These are phyloP conservation scores for Suillus plorans DNA, from an alignment of 768 basidiomycete species.

Conservation along the genomic window DNA sequence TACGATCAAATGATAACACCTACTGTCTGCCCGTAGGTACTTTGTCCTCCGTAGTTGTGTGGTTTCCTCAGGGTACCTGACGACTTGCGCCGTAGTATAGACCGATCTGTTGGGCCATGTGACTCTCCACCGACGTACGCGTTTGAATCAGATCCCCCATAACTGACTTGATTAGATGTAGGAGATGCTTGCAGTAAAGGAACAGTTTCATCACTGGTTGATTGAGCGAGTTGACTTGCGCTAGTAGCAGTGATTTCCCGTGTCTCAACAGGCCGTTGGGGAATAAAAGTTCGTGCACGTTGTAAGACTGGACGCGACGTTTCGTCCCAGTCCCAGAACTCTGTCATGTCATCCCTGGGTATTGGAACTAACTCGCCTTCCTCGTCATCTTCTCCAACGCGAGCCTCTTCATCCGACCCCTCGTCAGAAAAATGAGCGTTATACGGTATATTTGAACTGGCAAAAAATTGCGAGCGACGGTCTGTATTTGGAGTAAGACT, in stretches of 20 bases:
- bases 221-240: background rate
- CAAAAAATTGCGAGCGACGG: slow-evolving; percentile 66
- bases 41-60: slow-evolving; percentile 49
- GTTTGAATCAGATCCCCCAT: background rate
- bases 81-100: slow-evolving; percentile 6
- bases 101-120: background rate
- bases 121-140: background rate
- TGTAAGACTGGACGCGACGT: background rate
- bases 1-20: slow-evolving; percentile 17
- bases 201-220: slow-evolving; percentile 24
- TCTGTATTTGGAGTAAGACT: slow-evolving; percentile 39
- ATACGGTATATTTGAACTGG: slow-evolving; percentile 56
- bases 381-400: slow-evolving; percentile 18
- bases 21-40: slow-evolving; percentile 75
- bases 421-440: slow-evolving; percentile 44
- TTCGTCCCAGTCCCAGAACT: slow-evolving; percentile 24
- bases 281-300: slow-evolving; percentile 1
- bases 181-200: slow-evolving; percentile 40
- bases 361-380: background rate
- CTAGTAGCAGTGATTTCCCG: background rate
- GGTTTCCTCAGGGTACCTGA: slow-evolving; percentile 13
- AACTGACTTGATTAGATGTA: background rate
- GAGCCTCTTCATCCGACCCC: slow-evolving; percentile 28
- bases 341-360: slow-evolving; percentile 16
- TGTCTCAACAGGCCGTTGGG: background rate